Conservation (phyloP, 129 eudicot species). For the Lactuca sativa region DNA sequence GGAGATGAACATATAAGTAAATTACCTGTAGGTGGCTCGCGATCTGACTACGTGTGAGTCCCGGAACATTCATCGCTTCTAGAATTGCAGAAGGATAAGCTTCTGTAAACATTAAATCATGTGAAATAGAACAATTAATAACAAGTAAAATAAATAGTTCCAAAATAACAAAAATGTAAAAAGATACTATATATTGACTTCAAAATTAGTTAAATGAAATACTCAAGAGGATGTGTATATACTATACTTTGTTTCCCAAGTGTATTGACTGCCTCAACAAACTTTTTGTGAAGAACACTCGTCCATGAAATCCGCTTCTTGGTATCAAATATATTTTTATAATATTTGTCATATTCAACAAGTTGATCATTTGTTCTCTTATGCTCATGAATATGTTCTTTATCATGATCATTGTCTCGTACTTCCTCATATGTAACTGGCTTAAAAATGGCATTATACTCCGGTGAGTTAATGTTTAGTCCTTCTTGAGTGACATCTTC, state of each 20-base stretch:
- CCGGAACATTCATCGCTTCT: constrained; percentile 12
- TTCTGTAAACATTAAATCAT: constrained; percentile 10
- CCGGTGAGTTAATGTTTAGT: neutral
- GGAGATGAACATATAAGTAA: no score
- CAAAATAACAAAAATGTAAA: neutral
- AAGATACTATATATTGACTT: neutral
- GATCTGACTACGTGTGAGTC: constrained; percentile 28
- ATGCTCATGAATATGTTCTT: neutral
- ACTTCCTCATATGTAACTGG: constrained; percentile 9
- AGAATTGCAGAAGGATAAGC: constrained; percentile 7
- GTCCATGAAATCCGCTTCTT: constrained; percentile 23
- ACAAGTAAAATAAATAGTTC: neutral
- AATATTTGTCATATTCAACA: neutral
- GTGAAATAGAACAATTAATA: neutral
- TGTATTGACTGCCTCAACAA: constrained; percentile 1
- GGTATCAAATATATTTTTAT: neutral
- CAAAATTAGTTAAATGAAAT: no score
- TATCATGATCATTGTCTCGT: neutral
- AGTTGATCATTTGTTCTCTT: neutral
- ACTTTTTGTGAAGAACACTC: constrained; percentile 5
- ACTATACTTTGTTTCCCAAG: constrained; percentile 15
- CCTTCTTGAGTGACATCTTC: neutral
- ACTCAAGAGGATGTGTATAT: neutral
- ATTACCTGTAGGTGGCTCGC: constrained; percentile 33
- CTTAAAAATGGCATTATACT: neutral